These are phyloP conservation scores for Ephemerocybe angulata DNA, from an alignment of 768 basidiomycete species.

Conservation along the genomic window DNA sequence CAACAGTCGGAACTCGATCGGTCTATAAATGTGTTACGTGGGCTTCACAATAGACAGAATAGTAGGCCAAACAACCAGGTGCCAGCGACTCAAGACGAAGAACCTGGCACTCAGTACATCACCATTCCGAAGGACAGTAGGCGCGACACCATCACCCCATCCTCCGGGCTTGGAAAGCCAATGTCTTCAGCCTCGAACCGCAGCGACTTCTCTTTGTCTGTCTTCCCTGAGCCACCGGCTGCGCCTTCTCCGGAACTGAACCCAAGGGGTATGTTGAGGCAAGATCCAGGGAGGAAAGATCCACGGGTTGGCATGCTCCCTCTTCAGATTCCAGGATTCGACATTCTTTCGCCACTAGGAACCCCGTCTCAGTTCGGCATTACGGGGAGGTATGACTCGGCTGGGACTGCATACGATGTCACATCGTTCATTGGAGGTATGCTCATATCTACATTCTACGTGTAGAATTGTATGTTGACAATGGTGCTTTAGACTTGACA, in stretches of 20 bases:
- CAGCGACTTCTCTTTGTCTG: conserved; percentile 66
- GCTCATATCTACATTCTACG: conserved; percentile 11
- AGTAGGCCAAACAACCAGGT: too few relatives aligned
- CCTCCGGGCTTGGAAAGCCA: conserved; percentile 17
- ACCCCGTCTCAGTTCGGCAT: conserved; percentile 15
- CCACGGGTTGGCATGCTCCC: conserved; percentile 40
- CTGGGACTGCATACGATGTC: conserved; percentile 61
- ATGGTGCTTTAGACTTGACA: conserved; percentile 7
- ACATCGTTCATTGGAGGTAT: conserved; percentile 67
- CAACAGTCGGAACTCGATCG: conserved; percentile 63
- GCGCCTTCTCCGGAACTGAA: neutral
- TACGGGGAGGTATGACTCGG: conserved; percentile 33
- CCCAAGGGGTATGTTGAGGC: neutral
- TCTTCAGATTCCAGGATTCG: conserved; percentile 5
- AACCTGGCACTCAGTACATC: too few relatives aligned
- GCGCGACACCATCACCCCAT: conserved; percentile 15
- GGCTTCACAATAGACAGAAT: neutral
- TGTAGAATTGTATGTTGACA: conserved; percentile 6
- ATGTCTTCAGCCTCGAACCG: conserved; percentile 32
- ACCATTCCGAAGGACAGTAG: neutral
- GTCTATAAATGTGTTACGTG: conserved; percentile 55
- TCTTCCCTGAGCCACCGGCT: conserved; percentile 63
- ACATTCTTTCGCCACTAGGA: conserved; percentile 6
- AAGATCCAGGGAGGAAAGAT: conserved; percentile 12
- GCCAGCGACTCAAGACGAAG: too few relatives aligned